These are phyloP conservation scores for Antrodiella citrinella DNA, from an alignment of 768 basidiomycete species.

Conservation along the genomic window DNA sequence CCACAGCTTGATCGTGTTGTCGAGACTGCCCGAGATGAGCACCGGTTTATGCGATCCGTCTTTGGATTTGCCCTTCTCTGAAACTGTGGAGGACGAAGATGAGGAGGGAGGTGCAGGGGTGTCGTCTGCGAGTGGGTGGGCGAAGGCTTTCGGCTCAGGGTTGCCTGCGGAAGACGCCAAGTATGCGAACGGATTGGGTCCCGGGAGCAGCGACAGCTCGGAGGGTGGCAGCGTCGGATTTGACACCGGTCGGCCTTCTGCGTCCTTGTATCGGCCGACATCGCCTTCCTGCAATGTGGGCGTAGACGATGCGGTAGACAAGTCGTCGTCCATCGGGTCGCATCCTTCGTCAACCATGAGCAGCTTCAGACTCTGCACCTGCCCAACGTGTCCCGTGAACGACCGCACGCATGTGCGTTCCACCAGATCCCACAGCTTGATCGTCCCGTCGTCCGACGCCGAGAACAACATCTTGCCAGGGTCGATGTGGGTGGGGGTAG, in stretches of 20 bases:
- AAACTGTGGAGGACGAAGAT: neutral
- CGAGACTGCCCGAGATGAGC: constrained; percentile 83
- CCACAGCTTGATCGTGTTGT: constrained; percentile 96
- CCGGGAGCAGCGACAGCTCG: neutral
- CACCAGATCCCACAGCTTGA: constrained; percentile 91
- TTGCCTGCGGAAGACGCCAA: neutral
- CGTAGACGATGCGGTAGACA: neutral
- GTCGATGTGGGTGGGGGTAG: constrained; percentile 39
- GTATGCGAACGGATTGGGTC: constrained; percentile 7
- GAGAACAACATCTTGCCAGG: constrained; percentile 96
- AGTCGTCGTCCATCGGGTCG: constrained; percentile 12
- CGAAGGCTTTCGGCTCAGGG: neutral
- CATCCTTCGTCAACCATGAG: constrained; percentile 54
- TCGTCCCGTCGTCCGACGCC: constrained; percentile 89
- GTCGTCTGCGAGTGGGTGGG: neutral
- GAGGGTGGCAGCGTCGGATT: neutral
- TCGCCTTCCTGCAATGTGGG: neutral
- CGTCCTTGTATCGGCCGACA: neutral
- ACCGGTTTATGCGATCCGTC: constrained; percentile 34
- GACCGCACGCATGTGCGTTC: constrained; percentile 72
- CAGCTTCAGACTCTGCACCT: constrained; percentile 87
- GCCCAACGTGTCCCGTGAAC: constrained; percentile 86
- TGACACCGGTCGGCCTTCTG: neutral
- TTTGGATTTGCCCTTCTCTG: neutral
- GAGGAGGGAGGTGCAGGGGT: neutral